Evolutionary conservation across 805 yeast genomes (phyloP).

Genomic region (Candida hungchunana): DNA sequence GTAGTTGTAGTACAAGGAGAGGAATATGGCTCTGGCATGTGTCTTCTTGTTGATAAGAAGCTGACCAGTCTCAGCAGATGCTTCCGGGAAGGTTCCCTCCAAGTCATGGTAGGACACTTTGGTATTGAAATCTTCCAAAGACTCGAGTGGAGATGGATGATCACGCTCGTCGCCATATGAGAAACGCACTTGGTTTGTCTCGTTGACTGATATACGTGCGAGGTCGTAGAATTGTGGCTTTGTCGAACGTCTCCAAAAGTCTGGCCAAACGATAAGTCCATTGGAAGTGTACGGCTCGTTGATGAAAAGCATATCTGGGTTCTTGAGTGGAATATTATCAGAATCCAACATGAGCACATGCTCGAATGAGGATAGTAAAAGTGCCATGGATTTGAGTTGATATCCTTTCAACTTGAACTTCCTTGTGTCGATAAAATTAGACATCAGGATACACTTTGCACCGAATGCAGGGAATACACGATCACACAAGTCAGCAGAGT

Average conservation of each 20-base stretch:
- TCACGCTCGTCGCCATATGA: constrained; percentile 34
- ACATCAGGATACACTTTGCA: constrained; percentile 59
- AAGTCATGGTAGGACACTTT: constrained; percentile 55
- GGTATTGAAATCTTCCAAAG: constrained; percentile 29
- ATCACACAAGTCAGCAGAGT: constrained; percentile 68
- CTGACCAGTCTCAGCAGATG: constrained; percentile 70
- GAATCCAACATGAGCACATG: constrained; percentile 72
- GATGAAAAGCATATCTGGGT: constrained; percentile 41
- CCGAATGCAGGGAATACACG: constrained; percentile 59
- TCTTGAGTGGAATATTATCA: constrained; percentile 57
- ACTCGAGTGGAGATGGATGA: constrained; percentile 20
- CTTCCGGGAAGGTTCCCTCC: constrained; percentile 64
- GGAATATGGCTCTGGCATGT: constrained; percentile 53
- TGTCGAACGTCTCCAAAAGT: constrained; percentile 67
- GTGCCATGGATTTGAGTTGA: constrained; percentile 69
- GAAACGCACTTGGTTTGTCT: constrained; percentile 24
- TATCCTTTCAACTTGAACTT: constrained; percentile 46
- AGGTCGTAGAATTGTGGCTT: constrained; percentile 54
- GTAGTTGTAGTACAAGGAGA: constrained; percentile 59
- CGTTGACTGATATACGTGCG: constrained; percentile 42
- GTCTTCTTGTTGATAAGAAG: constrained; percentile 51
- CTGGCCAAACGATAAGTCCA: constrained; percentile 62
- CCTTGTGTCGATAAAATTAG: constrained; percentile 36
- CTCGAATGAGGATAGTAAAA: constrained; percentile 75
- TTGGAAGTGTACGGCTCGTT: constrained; percentile 32